Conservation (phyloP, 1,139 yeast genomes). For the Geotrichum phurueaensis region DNA sequence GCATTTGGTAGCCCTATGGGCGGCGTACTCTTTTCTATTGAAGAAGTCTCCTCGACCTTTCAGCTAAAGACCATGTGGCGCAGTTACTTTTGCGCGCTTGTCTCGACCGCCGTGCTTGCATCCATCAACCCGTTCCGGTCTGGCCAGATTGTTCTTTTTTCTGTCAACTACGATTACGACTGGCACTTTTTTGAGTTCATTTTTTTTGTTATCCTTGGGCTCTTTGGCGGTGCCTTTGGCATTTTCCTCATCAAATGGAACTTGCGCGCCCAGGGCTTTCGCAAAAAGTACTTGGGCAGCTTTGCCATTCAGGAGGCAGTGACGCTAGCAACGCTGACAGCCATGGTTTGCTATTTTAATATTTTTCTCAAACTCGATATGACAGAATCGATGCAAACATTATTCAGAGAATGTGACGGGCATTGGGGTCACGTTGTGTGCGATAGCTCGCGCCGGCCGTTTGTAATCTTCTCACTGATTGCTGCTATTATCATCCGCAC, state of each 20-base stretch:
- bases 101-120: slow-evolving; percentile 72
- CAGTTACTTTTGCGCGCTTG: slow-evolving; percentile 81
- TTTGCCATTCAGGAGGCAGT: slow-evolving; percentile 68
- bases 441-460: slow-evolving; percentile 27
- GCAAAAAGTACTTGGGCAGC: slow-evolving; percentile 59
- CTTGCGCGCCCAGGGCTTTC: slow-evolving; percentile 67
- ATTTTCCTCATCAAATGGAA: slow-evolving; percentile 74
- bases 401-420: slow-evolving; percentile 75
- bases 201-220: slow-evolving; percentile 68
- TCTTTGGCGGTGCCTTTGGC: slow-evolving; percentile 91
- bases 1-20: slow-evolving; percentile 96
- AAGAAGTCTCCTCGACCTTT: slow-evolving; percentile 68
- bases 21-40: slow-evolving; percentile 82
- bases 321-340: slow-evolving; percentile 60
- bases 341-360: slow-evolving; percentile 75
- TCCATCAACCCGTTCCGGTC: slow-evolving; percentile 84
- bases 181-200: slow-evolving; percentile 90
- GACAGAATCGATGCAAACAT: slow-evolving; percentile 90
- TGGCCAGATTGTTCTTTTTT: slow-evolving; percentile 88
- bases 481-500: slow-evolving; percentile 72
- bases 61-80: slow-evolving; percentile 82
- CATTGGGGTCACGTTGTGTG: slow-evolving; percentile 31
- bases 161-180: slow-evolving; percentile 73
- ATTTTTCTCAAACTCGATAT: slow-evolving; percentile 76
- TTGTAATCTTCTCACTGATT: slow-evolving; percentile 46